Base-by-base conservation (phyloP, 2,329 filamentous ascomycete genomes). In the Fusarium buharicum region DNA sequence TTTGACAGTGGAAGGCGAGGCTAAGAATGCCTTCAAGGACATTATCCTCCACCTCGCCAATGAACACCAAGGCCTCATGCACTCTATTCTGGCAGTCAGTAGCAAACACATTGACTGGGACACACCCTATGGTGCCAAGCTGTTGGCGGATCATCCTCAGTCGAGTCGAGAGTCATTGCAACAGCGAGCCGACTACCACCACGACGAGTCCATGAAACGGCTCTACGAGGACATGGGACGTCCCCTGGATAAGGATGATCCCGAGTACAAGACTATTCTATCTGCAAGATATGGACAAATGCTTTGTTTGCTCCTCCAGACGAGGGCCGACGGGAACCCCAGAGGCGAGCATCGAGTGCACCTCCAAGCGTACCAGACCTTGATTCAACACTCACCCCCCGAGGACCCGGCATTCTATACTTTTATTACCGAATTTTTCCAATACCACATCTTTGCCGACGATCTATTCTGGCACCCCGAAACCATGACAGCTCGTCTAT, bases 21-120 rank as follows among this genome's bases (percentile, higher is more conserved):
- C 89, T 59, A 87, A 88, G 57, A 96, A 96, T 67, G 91, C 92
- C 2, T 96, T 96, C 78, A 91, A 91, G 71, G 90, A 92, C 64
- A 89, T 95, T 65, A 80, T 97, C 31, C 81, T 96, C 3, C 91
- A 91, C 2, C 90, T 96, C 79, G 92, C 93, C 3, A 87, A 91
- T 37, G 83, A 88, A 58, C 89, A 96, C 72, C 84, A 87, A 60
- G 92, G 92, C 12, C 80, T 97, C 48, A 96, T 97, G 92, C 93
- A 97, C 74, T 95, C 92, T 11, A 86, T 97, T 45, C 83, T 97
- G 49, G 92, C 91, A 39, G 82, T 97, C 9, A 91, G 92, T 33
- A 91, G 91, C 67, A 92, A 88, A 58, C 92, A 96, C 69, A 83
- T 89, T 50, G 84, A 89, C 73, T 82, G 82, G 59, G 79, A 82